phyloP scores from a whole-genome alignment of 208 protist genomes.

The Jaenimonas drosophilae region DNA sequence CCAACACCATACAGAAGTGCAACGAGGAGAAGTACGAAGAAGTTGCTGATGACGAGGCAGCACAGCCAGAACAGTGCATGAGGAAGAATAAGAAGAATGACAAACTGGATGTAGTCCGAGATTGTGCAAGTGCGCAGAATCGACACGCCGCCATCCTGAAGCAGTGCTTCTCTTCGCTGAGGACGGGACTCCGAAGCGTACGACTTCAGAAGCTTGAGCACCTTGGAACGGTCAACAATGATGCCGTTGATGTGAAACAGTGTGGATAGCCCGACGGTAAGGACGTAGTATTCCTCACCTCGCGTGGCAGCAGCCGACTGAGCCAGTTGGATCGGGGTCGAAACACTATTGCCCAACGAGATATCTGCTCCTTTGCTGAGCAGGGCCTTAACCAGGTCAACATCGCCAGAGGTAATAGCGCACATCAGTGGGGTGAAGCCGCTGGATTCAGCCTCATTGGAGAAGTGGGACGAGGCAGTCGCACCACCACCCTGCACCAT shows the following conservation, averaged over 20 bases:
- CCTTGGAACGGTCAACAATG: conserved; percentile 4
- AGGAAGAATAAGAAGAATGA: conserved; percentile 11
- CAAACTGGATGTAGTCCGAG: conserved; percentile 5
- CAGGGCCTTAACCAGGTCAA: conserved; percentile 39
- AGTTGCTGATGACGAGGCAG: conserved; percentile 10
- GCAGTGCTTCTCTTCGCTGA: conserved; percentile 10
- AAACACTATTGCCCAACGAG: neutral
- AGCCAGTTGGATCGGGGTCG: conserved; percentile 17
- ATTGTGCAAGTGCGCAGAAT: conserved; percentile 13
- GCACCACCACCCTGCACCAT: neutral
- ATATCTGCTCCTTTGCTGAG: conserved; percentile 45
- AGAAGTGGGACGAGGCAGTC: neutral
- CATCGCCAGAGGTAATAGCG: conserved; percentile 38
- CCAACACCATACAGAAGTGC: conserved; percentile 9
- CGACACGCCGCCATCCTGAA: conserved; percentile 9
- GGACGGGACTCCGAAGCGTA: conserved; percentile 16
- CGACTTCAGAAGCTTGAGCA: conserved; percentile 13
- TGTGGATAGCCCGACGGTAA: too few relatives aligned
- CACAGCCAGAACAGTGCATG: conserved; percentile 18
- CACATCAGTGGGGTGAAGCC: conserved; percentile 46
- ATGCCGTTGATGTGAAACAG: neutral
- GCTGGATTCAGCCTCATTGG: neutral
- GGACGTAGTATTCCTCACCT: too few relatives aligned
- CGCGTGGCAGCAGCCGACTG: neutral
- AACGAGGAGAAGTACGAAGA: conserved; percentile 10